Conservation (phyloP, 2,329 filamentous ascomycete genomes). For the Herpotrichia juniperi region DNA sequence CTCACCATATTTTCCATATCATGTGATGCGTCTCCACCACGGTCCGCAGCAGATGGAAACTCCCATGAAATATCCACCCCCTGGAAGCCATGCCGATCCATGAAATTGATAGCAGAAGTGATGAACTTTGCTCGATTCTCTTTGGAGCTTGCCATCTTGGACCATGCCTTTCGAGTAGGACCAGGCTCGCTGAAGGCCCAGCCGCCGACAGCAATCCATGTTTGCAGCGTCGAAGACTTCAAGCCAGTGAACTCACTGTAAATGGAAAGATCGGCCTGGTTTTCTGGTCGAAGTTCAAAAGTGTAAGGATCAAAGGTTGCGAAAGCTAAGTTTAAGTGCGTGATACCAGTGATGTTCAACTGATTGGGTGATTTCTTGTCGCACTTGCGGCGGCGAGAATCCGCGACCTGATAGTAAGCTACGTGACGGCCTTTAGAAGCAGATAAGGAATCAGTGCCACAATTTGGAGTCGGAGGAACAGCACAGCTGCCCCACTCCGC, state of each 20-base stretch:
- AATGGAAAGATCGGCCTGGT: constrained; percentile 21
- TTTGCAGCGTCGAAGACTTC: constrained; percentile 42
- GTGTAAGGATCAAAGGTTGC: constrained; percentile 24
- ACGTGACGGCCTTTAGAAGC: constrained; percentile 36
- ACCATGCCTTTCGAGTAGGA: constrained; percentile 30
- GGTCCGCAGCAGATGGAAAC: constrained; percentile 18
- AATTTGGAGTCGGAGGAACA: constrained; percentile 26
- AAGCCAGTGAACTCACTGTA: constrained; percentile 40
- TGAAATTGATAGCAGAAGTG: constrained; percentile 46
- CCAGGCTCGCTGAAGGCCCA: constrained; percentile 50
- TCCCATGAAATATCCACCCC: constrained; percentile 54
- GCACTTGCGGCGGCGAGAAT: constrained; percentile 31
- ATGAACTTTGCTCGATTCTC: constrained; percentile 44
- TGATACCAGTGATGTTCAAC: constrained; percentile 40
- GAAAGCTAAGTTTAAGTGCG: constrained; percentile 44
- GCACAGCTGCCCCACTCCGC: constrained; percentile 44
- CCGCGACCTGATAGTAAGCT: constrained; percentile 44
- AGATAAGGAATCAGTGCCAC: constrained; percentile 21
- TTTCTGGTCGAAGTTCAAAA: constrained; percentile 27
- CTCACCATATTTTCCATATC: neutral
- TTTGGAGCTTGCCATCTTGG: constrained; percentile 34
- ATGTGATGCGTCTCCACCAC: neutral
- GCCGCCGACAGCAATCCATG: constrained; percentile 51
- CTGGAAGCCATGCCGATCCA: constrained; percentile 51
- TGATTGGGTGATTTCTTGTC: constrained; percentile 37